Base-by-base conservation (phyloP, 2,329 filamentous ascomycete genomes). In the Penicillium brevicompactum region DNA sequence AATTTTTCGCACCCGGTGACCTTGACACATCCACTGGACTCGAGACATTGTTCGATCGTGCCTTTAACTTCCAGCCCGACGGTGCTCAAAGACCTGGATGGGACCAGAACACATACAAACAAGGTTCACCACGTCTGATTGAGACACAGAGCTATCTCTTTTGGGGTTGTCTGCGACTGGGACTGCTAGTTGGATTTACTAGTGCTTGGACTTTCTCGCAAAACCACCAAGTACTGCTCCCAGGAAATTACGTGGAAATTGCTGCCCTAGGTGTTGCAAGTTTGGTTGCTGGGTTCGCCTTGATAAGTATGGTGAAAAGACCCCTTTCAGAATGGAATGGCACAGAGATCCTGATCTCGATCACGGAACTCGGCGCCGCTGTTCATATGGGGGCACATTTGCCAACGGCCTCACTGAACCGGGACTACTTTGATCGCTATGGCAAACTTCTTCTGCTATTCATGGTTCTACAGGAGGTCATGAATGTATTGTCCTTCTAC, bases 41-140 rank as follows among this genome's bases (percentile, higher is more conserved):
- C 10, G 78, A 81, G 61, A 72, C 65, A 40, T 61, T 80, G 22
- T 80, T 81, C 62, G 74, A 78, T 46, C 68, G 68, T 27, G 70
- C 77, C 4, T 80, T 80, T 52, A 76, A 74, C 64, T 67, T 71
- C 51, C 63, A 69, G 46, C 57, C 69, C 13, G 67, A 70, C 44
- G 65, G 72, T 37, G 61, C 60, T 5, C 63, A 60, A 1, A 59
- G 62, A 24, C 53, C 58, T 24, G 49, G 60, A 7, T 67, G 65
- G 61, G 56, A 61, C 24, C 58, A 63, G 22, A 48, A 51, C 10
- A 49, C 24, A 18, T 60, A 32, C n/a, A 37, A 53, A 11, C 55
- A 49, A 9, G 45, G 49, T 7, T 24, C 60, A 18, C 49, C 44
- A 4, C 27, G 49, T 31, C 41, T 59, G 6, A 11, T 53, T 4